Evolutionary conservation across 768 basidiomycete genomes (phyloP), one percentile per base, ranked within the genome.

Genomic region (Russula vinacea): DNA sequence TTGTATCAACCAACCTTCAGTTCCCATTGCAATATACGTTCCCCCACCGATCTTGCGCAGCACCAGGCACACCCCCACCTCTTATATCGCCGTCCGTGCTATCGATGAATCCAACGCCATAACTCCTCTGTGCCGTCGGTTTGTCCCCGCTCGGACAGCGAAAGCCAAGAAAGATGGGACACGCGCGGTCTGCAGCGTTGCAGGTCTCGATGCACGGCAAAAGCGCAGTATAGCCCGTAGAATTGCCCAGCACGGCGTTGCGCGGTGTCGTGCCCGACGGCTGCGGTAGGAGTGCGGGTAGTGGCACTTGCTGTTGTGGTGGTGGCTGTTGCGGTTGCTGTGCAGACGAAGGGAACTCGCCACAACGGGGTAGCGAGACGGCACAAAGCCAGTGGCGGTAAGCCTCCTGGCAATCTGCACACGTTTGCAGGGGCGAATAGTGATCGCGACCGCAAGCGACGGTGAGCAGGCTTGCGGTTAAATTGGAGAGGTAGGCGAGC

Each of bases 161-260:
- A 75, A 91, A 89, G 2, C 82, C 80, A 11, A 95, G 67, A 69
- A 90, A 84, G 33, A 78, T 78, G 5, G 92, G 92, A 72, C 92
- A 95, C 13, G 89, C 83, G 32, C 92, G 83, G 67, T 89, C 87
- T 26, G 83, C 84, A 1, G 82, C 79, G 19, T 83, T 80, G 75
- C 93, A 95, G 35, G 82, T 83, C 75, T 92, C 93, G 11, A 92
- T 75, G 71, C 92, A 94, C 3, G 93, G 92, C 39, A 90, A 76
- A 17, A 94, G 75, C 71, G 82, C 79, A n/a, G 74, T 76, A 74
- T 90, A 92, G 59, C 22, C 71, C 73, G 2, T 71, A 68, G 67
- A 80, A 74, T 14, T 78, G 58, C n/a, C 85, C 81, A 49, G 86
- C 75, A 59, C 73, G 76, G 77, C 70, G 66, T 83, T 85, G 16